Conservation (phyloP, 108 stramenopile genomes). For the Aurantiochytrium sp. region DNA sequence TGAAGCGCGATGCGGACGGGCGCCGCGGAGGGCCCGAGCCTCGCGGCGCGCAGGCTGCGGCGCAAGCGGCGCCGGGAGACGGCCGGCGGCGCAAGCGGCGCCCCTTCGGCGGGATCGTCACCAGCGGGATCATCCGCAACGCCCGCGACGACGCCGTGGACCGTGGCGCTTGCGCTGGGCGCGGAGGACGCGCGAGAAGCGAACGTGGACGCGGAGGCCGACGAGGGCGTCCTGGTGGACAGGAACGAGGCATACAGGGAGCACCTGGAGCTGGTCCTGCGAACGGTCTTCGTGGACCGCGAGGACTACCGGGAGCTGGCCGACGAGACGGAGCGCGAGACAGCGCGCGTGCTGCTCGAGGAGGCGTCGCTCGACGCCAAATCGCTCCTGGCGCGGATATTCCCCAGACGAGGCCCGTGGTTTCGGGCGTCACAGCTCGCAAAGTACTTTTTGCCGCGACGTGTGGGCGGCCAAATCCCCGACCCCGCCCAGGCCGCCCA, state of each 20-base stretch:
- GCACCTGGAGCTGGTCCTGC: constrained; percentile 25
- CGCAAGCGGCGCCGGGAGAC: too few relatives aligned
- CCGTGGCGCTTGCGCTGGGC: too few relatives aligned
- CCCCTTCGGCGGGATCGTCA: too few relatives aligned
- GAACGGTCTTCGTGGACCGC: constrained; percentile 5
- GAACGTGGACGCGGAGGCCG: too few relatives aligned
- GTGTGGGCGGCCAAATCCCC: not conserved
- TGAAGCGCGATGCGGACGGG: too few relatives aligned
- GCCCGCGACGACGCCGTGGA: too few relatives aligned
- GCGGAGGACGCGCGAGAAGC: too few relatives aligned
- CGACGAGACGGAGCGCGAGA: not conserved
- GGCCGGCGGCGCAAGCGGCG: too few relatives aligned
- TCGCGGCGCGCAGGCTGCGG: too few relatives aligned
- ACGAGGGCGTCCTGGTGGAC: not conserved
- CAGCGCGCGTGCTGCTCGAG: not conserved
- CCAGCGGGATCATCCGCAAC: too few relatives aligned
- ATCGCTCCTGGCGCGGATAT: not conserved
- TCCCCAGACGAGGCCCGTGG: not conserved
- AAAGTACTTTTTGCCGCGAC: not conserved
- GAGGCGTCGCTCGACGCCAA: not conserved
- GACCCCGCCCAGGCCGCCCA: not conserved
- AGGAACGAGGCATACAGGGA: not conserved
- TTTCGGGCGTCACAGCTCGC: not conserved
- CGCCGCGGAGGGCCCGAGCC: too few relatives aligned
- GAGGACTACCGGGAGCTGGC: not conserved